Evolutionary conservation across 768 basidiomycete species (phyloP).

Genomic region (Gymnopilus junonius): DNA sequence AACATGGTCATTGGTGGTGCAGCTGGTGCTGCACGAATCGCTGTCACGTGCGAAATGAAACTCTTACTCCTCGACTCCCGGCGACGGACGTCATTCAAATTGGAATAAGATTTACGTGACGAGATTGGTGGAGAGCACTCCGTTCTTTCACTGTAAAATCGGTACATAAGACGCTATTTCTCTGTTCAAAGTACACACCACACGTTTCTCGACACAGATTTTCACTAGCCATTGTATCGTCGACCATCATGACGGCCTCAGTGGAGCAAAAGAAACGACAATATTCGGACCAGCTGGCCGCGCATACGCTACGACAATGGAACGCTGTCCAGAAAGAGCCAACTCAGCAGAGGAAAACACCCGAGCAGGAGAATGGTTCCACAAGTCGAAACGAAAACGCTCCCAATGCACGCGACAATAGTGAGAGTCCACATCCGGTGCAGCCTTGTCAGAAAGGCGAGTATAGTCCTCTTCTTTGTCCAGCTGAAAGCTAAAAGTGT

Average conservation of each 20-base stretch:
- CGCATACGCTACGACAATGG: slow-evolving; percentile 47
- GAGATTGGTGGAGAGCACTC: slow-evolving; percentile 27
- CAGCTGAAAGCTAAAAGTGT: neutral
- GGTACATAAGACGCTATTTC: slow-evolving; percentile 22
- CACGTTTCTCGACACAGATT: neutral
- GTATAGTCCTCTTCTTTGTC: neutral
- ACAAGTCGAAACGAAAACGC: neutral
- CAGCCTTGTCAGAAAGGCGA: neutral
- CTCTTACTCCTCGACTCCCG: slow-evolving; percentile 12
- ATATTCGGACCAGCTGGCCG: slow-evolving; percentile 46
- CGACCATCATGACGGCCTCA: slow-evolving; percentile 32
- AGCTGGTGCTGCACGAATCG: neutral
- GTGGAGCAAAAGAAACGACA: slow-evolving; percentile 41
- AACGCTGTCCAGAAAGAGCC: slow-evolving; percentile 31
- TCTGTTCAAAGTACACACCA: neutral
- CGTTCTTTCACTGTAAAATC: slow-evolving; percentile 4
- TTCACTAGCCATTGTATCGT: neutral
- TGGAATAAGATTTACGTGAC: slow-evolving; percentile 24
- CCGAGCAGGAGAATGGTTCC: neutral
- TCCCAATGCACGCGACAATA: neutral
- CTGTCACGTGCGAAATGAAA: slow-evolving; percentile 22
- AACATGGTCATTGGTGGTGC: too few species aligned
- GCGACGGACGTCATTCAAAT: slow-evolving; percentile 34
- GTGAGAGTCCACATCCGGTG: slow-evolving; percentile 1
- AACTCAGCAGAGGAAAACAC: neutral